These are phyloP conservation scores for Danielia oregonensis DNA, from an alignment of 805 yeast species.

Conservation along the genomic window DNA sequence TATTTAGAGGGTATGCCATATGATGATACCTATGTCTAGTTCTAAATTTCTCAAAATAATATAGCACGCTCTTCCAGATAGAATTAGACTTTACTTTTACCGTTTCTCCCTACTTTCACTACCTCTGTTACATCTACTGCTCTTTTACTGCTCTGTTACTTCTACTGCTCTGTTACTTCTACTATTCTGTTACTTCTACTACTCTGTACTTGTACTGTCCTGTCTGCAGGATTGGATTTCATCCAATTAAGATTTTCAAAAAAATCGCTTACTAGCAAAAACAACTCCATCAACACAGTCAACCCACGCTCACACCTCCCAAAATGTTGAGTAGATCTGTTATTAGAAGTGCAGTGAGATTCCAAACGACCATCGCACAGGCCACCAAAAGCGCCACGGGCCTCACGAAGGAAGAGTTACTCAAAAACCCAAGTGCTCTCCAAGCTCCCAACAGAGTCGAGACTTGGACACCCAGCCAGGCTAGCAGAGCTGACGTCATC, in stretches of 20 bases:
- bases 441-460: conserved; percentile 76
- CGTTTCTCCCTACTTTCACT: no score
- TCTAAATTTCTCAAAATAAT: no score
- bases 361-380: conserved; percentile 11
- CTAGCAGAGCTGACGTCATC: conserved; percentile 52
- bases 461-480: conserved; percentile 73
- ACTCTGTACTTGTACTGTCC: no score
- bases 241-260: conserved; percentile 2
- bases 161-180: no score
- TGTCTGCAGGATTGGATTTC: no score
- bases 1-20: neutral
- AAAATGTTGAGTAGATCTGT: conserved; percentile 8
- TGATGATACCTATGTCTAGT: neutral
- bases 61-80: no score
- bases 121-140: no score
- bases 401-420: conserved; percentile 17
- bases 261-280: conserved; percentile 2
- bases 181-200: no score
- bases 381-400: conserved; percentile 13
- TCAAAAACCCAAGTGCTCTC: conserved; percentile 28
- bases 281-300: conserved; percentile 1
- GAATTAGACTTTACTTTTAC: no score
- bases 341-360: conserved; percentile 8
- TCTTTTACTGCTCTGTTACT: no score
- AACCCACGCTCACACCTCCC: neutral